Evolutionary conservation across 768 basidiomycete genomes (phyloP), one percentile per base, ranked within the genome.

Genomic region (Boletus reticuloceps): DNA sequence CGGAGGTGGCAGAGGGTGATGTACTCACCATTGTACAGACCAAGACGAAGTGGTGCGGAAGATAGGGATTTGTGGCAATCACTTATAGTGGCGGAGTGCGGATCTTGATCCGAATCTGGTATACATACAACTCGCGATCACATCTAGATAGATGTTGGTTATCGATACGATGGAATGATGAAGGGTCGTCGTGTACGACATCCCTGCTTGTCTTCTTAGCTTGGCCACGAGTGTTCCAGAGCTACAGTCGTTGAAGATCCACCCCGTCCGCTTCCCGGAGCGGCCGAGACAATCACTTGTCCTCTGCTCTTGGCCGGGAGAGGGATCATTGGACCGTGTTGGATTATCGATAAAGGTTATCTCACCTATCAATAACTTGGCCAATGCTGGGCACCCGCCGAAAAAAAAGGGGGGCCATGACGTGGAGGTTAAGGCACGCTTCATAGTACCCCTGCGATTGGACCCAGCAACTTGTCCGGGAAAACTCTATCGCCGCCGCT

Each of bases 91-190:
- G 80, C 82, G 79, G 81, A 79, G 77, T 79, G 75, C 84, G 83
- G 86, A 88, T 86, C 85, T 84, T 82, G 86, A 87, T 88, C 83
- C 80, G 82, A 83, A 71, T 66, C 74, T 71, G 72, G 71, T 47
- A 29, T 29, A 29, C 29, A 58, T 61, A 51, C 50, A n/a, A n/a
- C n/a, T n/a, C n/a, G n/a, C n/a, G n/a, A n/a, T n/a, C 49, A 55
- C 54, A 49, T 63, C 58, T 42, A 43, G 56, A 60, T 29, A 29
- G 29, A 36, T 11, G 14, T 59, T 56, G 47, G 63, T 68, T 65
- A 70, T 68, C 67, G 67, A 66, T 60, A 49, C 43, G 55, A 58
- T 50, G 41, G 37, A 47, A 45, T 57, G 59, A 58, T 55, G 52
- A 25, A 56, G 48, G 31, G 29, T 57, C 32, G 47, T 51, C 46